Base-by-base conservation (phyloP, 306 rosid species). In the Dalbergia cochinchinensis region DNA sequence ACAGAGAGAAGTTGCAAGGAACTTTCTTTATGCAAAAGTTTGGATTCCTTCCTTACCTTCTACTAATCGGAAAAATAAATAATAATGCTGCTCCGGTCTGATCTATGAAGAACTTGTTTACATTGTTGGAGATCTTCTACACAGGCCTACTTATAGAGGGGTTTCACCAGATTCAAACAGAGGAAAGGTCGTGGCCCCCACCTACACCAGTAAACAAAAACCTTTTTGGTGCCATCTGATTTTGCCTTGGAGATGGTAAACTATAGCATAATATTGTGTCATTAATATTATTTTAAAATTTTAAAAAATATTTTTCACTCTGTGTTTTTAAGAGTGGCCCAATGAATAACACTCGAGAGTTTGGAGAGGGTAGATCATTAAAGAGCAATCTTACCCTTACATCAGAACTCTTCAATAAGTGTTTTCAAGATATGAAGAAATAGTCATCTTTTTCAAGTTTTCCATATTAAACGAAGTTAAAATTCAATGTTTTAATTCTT, bases 21-120 rank as follows among this genome's bases (percentile, higher is more conserved):
- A 86, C 78, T 84, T 80, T 68, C 86, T 74, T 69, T 39, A 8
- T 57, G 7, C 0, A 51, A 73, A 83, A 82, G 76, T 74, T 81
- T 34, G 89, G 88, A 85, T 87, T 86, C 89, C 70, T 90, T 78
- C 81, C 90, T 85, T 91, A 82, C 85, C 94, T 87, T 85, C 39
- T 44, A 83, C 80, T 70, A 76, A 73, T 76, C 69, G 58, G 14
- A n/a, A 53, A 53, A 73, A 58, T 74, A 71, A 50, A 65, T 39
- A 50, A 61, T 33, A 77, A 78, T 76, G 83, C 58, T 53, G 82
- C 70, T 84, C 79, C 81, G 86, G 4, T 50, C 79, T 83, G 86
- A 1, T 50, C 57, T 74, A 20, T 79, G 73, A 76, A 76, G 81
- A 78, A 50, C 77, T 61, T 82, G 66, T 82, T 79, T 59, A 67